phyloP scores from a whole-genome alignment of 257 asterid genomes.

The Penstemon barbatus region DNA sequence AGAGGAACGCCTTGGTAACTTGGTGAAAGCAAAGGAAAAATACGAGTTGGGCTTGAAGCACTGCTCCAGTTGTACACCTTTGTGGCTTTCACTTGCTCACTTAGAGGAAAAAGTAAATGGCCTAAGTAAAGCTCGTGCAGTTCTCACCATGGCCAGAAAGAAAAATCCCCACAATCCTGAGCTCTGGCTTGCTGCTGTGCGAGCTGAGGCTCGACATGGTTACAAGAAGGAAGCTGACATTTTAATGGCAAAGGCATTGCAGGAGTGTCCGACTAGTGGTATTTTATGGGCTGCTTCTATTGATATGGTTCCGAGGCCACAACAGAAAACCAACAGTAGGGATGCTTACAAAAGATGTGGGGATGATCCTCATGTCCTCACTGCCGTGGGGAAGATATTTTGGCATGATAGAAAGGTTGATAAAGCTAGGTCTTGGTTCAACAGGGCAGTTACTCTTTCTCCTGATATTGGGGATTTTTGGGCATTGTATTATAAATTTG shows the following conservation, averaged over 20 bases:
- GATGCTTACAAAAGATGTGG: constrained; percentile 72
- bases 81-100: constrained; percentile 86
- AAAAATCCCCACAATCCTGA: constrained; percentile 77
- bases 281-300: constrained; percentile 77
- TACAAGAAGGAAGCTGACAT: constrained; percentile 77
- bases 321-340: constrained; percentile 59
- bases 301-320: constrained; percentile 79
- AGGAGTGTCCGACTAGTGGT: constrained; percentile 84
- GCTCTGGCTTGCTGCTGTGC: constrained; percentile 87
- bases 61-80: constrained; percentile 64
- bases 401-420: constrained; percentile 93
- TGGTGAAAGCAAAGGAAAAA: constrained; percentile 61
- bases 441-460: constrained; percentile 69
- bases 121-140: constrained; percentile 77
- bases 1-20: constrained; percentile 70
- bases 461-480: constrained; percentile 93
- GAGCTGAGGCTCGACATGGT: constrained; percentile 80
- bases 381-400: constrained; percentile 77
- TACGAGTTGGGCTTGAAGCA: constrained; percentile 69
- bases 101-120: constrained; percentile 76
- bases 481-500: constrained; percentile 80
- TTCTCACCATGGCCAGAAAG: constrained; percentile 79
- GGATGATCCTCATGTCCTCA: constrained; percentile 69
- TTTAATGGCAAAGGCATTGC: constrained; percentile 89
- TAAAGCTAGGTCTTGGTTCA: constrained; percentile 72